Conservation (phyloP, 1,284 basidiomycete species). For the Omphalotus olearius region DNA sequence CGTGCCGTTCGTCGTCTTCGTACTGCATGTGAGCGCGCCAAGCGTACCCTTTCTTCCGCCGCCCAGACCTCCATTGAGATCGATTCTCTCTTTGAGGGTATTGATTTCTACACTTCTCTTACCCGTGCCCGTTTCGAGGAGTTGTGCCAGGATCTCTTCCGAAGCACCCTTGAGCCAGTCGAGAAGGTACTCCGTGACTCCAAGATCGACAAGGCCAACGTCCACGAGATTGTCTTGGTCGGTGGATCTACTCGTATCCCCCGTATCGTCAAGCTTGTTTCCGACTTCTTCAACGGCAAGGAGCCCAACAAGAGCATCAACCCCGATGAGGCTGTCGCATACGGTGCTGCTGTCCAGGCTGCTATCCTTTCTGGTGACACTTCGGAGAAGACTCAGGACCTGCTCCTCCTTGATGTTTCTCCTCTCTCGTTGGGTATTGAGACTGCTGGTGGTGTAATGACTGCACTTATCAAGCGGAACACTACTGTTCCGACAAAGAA, state of each 20-base stretch:
- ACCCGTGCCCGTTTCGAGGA: constrained; percentile 99
- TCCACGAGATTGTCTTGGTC: constrained; percentile 97
- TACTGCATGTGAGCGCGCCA: constrained; percentile 98
- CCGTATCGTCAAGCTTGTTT: constrained; percentile 96
- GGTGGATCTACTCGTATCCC: constrained; percentile 99
- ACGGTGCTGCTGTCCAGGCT: constrained; percentile 98
- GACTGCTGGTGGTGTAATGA: constrained; percentile 99
- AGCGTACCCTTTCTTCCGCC: constrained; percentile 96
- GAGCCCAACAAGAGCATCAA: constrained; percentile 97
- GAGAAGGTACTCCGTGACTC: constrained; percentile 98
- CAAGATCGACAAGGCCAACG: constrained; percentile 94
- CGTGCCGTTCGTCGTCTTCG: constrained; percentile 97
- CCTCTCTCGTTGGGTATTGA: constrained; percentile 98
- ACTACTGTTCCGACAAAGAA: constrained; percentile 99
- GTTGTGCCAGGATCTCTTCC: constrained; percentile 97
- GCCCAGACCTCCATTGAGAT: constrained; percentile 98
- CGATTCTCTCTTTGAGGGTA: constrained; percentile 96
- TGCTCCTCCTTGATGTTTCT: constrained; percentile 95
- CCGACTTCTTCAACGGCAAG: constrained; percentile 97
- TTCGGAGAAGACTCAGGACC: constrained; percentile 90
- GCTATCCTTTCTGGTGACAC: constrained; percentile 97
- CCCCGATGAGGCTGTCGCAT: constrained; percentile 99
- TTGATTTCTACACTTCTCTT: constrained; percentile 98
- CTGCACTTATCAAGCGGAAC: constrained; percentile 96
- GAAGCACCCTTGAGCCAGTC: constrained; percentile 93